phyloP scores from a whole-genome alignment of 305 asterid species.

The Solanum hybrid region DNA sequence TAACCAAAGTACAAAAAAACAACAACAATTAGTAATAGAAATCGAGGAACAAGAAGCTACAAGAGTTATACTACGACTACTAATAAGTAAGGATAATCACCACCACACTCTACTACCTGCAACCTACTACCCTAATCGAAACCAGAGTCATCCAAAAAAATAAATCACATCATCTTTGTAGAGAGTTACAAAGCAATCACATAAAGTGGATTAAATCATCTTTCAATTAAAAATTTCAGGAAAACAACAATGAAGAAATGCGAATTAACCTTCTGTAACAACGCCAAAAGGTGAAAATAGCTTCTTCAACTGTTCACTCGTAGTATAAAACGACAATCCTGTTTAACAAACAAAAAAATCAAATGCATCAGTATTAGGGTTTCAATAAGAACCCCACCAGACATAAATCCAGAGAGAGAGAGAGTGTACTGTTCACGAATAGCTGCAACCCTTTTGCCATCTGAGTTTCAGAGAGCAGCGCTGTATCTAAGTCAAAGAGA shows the following conservation, averaged over 20 bases:
- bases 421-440: conserved; percentile 46
- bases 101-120: not conserved
- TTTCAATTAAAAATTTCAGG: not conserved
- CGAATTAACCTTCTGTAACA: conserved; percentile 39
- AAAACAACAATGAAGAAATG: not conserved
- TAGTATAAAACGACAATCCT: conserved; percentile 75
- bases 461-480: not conserved
- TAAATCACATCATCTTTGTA: not conserved
- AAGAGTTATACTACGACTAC: not conserved
- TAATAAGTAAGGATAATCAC: not conserved
- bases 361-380: not conserved
- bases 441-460: conserved; percentile 61
- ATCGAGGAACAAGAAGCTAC: not conserved
- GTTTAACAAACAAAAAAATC: not conserved
- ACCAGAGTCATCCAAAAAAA: not conserved
- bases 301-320: conserved; percentile 38
- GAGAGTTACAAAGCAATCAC: not conserved
- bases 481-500: not conserved
- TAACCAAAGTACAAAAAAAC: not conserved
- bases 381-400: not conserved
- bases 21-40: not conserved
- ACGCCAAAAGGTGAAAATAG: conserved; percentile 59
- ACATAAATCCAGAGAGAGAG: not conserved
- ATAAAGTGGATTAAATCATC: not conserved
- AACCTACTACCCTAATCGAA: not conserved